Evolutionary conservation across 768 basidiomycete genomes (phyloP), one percentile per base, ranked within the genome.

Genomic region (Lyophyllum decastes): DNA sequence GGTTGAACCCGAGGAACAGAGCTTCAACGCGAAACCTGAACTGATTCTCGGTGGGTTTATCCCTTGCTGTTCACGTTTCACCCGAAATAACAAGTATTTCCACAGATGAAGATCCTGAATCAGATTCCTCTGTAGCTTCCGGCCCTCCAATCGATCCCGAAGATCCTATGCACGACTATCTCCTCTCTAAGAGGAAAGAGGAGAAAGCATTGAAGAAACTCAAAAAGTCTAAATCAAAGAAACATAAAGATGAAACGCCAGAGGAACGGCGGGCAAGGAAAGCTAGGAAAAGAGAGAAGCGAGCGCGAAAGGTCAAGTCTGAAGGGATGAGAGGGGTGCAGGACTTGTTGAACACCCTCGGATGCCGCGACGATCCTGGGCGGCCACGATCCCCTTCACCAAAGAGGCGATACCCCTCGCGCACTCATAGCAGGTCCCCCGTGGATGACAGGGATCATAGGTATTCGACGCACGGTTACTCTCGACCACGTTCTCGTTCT

Each of bases 121-220:
- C 89, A 5, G 88, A 90, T 33, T 87, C 88, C 4, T 88, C 89
- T 1, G 86, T 76, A 16, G 82, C 82, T 2, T 81, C 86, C 17
- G 80, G 76, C 17, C 82, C 86, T 25, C 79, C 84, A 9, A 90
- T 97, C 55, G 95, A 98, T 70, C 92, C 92, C 1, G 96, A 98
- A 69, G 97, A 99, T 73, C 97, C 97, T 0, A 98, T 99, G 97
- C 85, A 89, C 26, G 95, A 95, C 60, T 98, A 92, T 69, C 78
- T 99, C 33, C 74, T 95, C 38, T 82, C 86, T 0, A 83, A 95
- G 69, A 81, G 83, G 64, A 83, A 76, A 63, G 90, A 93, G 67
- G 83, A 85, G 67, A 90, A 87, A 62, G 85, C 80, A 2, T 72
- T 79, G 57, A 89, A 88, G 73, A 87, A 88, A 67, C 67, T 72